Conservation (phyloP, 2,329 filamentous ascomycete genomes). For the Thelonectria olida region DNA sequence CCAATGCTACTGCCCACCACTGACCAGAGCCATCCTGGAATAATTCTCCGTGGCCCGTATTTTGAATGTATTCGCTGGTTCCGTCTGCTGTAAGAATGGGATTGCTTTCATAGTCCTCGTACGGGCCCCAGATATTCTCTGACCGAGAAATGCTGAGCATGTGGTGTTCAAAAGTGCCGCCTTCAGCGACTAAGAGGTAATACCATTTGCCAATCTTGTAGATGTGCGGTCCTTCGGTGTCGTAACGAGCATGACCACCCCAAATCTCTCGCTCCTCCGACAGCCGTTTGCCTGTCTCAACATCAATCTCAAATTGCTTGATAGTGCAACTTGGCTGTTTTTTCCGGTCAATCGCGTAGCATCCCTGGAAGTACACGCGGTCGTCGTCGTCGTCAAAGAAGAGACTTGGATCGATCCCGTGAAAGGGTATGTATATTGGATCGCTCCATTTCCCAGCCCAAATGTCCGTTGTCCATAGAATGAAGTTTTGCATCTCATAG, state of each 20-base stretch:
- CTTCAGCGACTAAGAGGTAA: slow-evolving; percentile 55
- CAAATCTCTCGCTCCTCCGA: slow-evolving; percentile 30
- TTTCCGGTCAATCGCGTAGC: slow-evolving; percentile 12
- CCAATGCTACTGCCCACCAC: slow-evolving; percentile 32
- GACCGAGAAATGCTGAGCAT: slow-evolving; percentile 35
- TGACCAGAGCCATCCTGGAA: slow-evolving; percentile 32
- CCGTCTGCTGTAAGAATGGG: slow-evolving; percentile 44
- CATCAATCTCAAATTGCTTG: slow-evolving; percentile 37
- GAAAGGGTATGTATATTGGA: slow-evolving; percentile 48
- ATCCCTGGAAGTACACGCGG: slow-evolving; percentile 41
- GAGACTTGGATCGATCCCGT: slow-evolving; percentile 55
- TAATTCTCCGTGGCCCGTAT: slow-evolving; percentile 36
- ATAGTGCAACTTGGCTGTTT: slow-evolving; percentile 31
- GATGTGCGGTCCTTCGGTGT: slow-evolving; percentile 48
- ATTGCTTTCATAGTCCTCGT: slow-evolving; percentile 43
- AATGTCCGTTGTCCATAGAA: slow-evolving; percentile 34
- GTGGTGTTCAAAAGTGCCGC: slow-evolving; percentile 48
- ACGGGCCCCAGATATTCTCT: slow-evolving; percentile 39
- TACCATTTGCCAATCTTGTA: slow-evolving; percentile 54
- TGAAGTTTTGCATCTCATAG: slow-evolving; percentile 33
- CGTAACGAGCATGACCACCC: slow-evolving; percentile 28
- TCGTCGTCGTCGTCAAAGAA: slow-evolving; percentile 51
- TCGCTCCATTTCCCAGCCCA: slow-evolving; percentile 39
- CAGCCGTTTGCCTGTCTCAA: slow-evolving; percentile 29
- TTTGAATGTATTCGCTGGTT: slow-evolving; percentile 33